Base-by-base conservation (phyloP, 805 yeast genomes). In the Brettanomyces anomalus region DNA sequence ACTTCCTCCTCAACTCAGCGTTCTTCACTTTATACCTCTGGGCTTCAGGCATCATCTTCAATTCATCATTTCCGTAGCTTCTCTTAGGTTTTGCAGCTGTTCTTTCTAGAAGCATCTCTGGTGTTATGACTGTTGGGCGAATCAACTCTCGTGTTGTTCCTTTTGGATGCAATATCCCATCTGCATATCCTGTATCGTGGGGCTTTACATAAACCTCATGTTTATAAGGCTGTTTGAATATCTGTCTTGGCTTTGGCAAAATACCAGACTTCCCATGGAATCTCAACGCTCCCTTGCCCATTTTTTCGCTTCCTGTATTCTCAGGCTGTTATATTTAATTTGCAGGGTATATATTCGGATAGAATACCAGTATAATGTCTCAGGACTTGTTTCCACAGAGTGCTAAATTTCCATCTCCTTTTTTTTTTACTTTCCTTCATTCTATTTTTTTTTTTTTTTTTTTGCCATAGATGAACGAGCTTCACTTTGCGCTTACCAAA, bases 221-320 rank as follows among this genome's bases (percentile, higher is more conserved):
- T 49, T 73, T 71, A 39, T 71, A 68, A 4, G 88, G 85, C 43
- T 76, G 74, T 53, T 79, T 84, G 64, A 89, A 77, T 26, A 86
- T 78, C 33, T 80, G 76, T 54, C 95, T 79, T 8, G 85, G 79
- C 43, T 66, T 69, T 39, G 97, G 97, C 49, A 89, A 70, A 40
- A 85, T 70, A 58, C 97, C 97, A 39, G 90, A 81, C 62, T 83
- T 82, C 14, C 78, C 78, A 26, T 79, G 78, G 55, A 63, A 68
- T 52, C 67, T 74, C 38, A 73, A 54, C 20, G 68, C 66, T 42
- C 76, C 69, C 50, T 72, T 75, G 41, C 77, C 72, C 73, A 75
- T 72, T 32, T n/a, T n/a, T 32, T 37, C n/a, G n/a, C n/a, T n/a
- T n/a, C n/a, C n/a, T n/a, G n/a, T n/a, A n/a, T n/a, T n/a, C n/a